A percentile compares a stretch with the other conserved stretches of the same genome.
These are phyloP conservation scores for Trichothecium roseum DNA, from an alignment of 2,329 filamentous ascomycete species.

Conservation along the genomic window DNA sequence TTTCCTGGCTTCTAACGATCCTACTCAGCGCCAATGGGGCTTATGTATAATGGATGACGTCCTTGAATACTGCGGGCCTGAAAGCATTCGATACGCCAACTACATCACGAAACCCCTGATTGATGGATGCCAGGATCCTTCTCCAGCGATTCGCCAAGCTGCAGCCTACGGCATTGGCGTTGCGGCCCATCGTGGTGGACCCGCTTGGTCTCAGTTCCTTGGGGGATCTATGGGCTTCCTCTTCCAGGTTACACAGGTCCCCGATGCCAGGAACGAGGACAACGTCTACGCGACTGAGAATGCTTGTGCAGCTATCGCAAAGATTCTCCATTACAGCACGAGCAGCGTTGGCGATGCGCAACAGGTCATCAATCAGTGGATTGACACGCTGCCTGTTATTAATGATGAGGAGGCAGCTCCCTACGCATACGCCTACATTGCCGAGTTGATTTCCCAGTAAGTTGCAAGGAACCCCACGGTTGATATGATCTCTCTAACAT, in stretches of 20 bases:
- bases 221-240: conserved; percentile 69
- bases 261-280: conserved; percentile 78
- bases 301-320: conserved; percentile 89
- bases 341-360: conserved; percentile 66
- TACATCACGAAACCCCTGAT: conserved; percentile 82
- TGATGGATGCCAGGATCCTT: conserved; percentile 73
- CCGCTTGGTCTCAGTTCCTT: conserved; percentile 79
- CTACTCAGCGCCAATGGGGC: conserved; percentile 96
- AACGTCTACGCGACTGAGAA: conserved; percentile 98
- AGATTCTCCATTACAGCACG: conserved; percentile 87
- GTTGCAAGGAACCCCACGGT: conserved; percentile 24
- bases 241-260: conserved; percentile 73
- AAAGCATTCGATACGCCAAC: conserved; percentile 77
- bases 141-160: conserved; percentile 88
- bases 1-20: conserved; percentile 72
- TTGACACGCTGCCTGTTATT: conserved; percentile 80
- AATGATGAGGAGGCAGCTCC: conserved; percentile 97
- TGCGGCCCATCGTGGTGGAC: conserved; percentile 84
- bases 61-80: conserved; percentile 85
- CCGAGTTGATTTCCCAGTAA: conserved; percentile 89
- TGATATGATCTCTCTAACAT: conserved; percentile 1
- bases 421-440: conserved; percentile 87
- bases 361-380: conserved; percentile 72
- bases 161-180: conserved; percentile 94
- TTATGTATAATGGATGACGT: conserved; percentile 98